Conservation (phyloP, 805 yeast species). For the Geotrichum ghanense region DNA sequence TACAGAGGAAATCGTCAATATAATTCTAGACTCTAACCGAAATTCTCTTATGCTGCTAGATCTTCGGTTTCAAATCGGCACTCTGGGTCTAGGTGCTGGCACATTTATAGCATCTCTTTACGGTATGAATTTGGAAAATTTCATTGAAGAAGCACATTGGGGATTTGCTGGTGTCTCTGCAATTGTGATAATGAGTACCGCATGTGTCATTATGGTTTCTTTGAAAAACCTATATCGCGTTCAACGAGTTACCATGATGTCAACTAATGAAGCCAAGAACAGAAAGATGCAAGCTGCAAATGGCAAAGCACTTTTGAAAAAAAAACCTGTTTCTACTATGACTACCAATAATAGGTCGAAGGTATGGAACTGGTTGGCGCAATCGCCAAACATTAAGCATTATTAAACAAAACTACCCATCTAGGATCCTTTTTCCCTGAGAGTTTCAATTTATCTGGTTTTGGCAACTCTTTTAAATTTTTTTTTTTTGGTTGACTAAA, state of each 20-base stretch:
- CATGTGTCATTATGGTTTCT: constrained; percentile 41
- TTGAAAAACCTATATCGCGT: constrained; percentile 48
- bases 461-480: too few relatives aligned
- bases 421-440: too few relatives aligned
- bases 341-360: neutral
- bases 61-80: constrained; percentile 68
- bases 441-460: too few relatives aligned
- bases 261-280: neutral
- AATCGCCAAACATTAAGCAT: neutral
- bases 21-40: constrained; percentile 85
- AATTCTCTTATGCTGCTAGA: constrained; percentile 87
- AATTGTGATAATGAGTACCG: constrained; percentile 32
- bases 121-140: constrained; percentile 93
- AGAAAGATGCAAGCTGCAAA: neutral
- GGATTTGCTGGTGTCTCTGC: constrained; percentile 15
- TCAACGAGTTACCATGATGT: constrained; percentile 57
- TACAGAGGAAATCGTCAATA: constrained; percentile 90
- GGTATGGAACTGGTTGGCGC: neutral
- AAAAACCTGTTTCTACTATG: neutral
- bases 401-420: too few relatives aligned
- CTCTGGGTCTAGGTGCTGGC: constrained; percentile 71
- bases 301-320: neutral
- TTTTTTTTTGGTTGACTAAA: too few relatives aligned
- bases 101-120: constrained; percentile 75
- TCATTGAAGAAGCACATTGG: constrained; percentile 62